Base-by-base conservation (phyloP, 2,329 filamentous ascomycete species). In the Cordyceps javanica region DNA sequence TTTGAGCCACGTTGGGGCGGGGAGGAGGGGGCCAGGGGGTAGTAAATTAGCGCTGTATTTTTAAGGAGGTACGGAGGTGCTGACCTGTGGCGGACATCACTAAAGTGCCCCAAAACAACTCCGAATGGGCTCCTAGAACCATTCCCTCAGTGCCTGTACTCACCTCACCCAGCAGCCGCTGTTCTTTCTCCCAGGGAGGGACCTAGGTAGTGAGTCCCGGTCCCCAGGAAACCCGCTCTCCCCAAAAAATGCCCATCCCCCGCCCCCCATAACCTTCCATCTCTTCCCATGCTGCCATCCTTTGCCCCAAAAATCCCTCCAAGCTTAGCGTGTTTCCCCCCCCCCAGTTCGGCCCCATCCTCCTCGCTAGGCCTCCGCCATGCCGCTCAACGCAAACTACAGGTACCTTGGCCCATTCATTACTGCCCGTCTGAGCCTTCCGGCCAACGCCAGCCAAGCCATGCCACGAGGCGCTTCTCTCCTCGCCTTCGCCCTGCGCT, bases 401-500 rank as follows among this genome's bases (percentile, higher is more conserved):
- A 6, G 8, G 19, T 48, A 28, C 42, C 30, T 19, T 16, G 3
- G 36, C 36, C 36, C 36, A 5, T 41, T 38, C 36, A 38, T 19
- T 38, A n/a, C n/a, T 14, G 19, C 36, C 10, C 23, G 30, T 55
- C 53, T 28, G 30, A n/a, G 3, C 44, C 41, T 16, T 42, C 41
- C 52, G 46, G 52, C 52, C 52, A 55, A 38, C 52, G 38, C 28
- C 30, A 55, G 52, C 30, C 53, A 56, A 56, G 53, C 53, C 53
- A 56, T 56, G 53, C 53, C 53, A 56, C 53, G 53, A 34, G 53
- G 53, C 34, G 53, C 32, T 41, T 49, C 53, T 30, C 53, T 49
- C 44, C 21, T 30, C 53, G 39, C 44, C 21, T 23, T 38, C 34
- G 42, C 25, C 32, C 53, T 49, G 34, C 42, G 53, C 53, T 41